Evolutionary conservation across 805 yeast genomes (phyloP).

Genomic region (Candida cerambycidarum): DNA sequence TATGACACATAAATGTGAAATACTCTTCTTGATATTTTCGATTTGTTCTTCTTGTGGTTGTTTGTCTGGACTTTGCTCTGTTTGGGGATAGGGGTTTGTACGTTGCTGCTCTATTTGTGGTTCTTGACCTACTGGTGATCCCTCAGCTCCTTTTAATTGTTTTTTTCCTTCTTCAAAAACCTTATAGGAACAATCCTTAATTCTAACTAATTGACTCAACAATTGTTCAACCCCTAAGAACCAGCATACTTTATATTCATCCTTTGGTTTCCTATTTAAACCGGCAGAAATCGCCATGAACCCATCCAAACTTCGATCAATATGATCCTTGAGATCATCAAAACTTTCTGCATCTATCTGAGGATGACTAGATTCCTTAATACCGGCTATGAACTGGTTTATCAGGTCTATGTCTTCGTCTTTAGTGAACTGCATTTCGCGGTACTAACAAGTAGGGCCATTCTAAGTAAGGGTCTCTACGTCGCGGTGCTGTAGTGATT

Average conservation of each 20-base stretch:
- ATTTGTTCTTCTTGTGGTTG: neutral
- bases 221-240: neutral
- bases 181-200: neutral
- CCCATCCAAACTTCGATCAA: neutral
- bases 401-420: slow-evolving; percentile 2
- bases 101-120: no score
- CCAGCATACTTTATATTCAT: slow-evolving; percentile 6
- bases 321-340: neutral
- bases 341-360: neutral
- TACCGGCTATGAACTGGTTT: neutral
- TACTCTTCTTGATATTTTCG: neutral
- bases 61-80: no score
- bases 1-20: neutral
- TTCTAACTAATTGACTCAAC: neutral
- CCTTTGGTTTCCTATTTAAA: neutral
- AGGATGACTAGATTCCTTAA: neutral
- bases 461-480: no score
- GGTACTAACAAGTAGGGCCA: no score
- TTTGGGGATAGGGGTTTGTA: neutral
- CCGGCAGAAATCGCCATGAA: slow-evolving; percentile 3
- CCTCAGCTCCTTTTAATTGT: no score
- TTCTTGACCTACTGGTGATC: no score
- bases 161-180: neutral
- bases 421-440: slow-evolving; percentile 4
- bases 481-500: neutral